Base-by-base conservation (phyloP, 331 rosid species). In the Malus hybrid region DNA sequence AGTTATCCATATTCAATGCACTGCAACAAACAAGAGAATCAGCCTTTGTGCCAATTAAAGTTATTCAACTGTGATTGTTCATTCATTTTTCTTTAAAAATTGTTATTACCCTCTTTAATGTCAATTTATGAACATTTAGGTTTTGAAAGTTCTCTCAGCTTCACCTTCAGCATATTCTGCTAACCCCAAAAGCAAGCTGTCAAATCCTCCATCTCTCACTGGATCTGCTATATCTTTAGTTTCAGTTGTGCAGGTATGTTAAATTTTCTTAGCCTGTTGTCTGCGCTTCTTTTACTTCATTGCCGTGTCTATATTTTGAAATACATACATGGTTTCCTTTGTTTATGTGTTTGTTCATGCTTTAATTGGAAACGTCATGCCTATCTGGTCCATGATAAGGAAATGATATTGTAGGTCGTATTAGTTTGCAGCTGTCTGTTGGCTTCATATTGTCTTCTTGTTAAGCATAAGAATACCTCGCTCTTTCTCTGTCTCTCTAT, bases 81-180 rank as follows among this genome's bases (percentile, higher is more conserved):
- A 72, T 39, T 67, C 61, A 10, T 67, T 68, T 73, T 32, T 42
- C 14, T 32, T 24, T 39, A 2, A 2, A 27, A 32, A 6, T 2
- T 39, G 12, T 72, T 71, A 19, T 39, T 18, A n/a, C 31, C 10
- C 29, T 33, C 28, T 52, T 66, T n/a, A 28, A 29, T 18, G 16
- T 56, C 31, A 66, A 36, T 24, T 14, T 69, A 36, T 75, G 71
- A 55, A 74, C 73, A 67, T 77, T 75, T 80, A 95, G 99, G 99
- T 90, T 83, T 81, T 90, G 85, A 92, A 95, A 79, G 96, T 87
- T 84, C 97, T 95, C 72, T 90, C 97, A 1, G 93, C 93, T 66
- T 95, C 97, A 74, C 90, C 93, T 69, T 87, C 97, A 32, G 93
- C 97, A 22, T 95, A 89, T 86, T 92, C 96, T 79, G 93, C 99